These are phyloP conservation scores for Stachybotrys elegans DNA, from an alignment of 2,329 filamentous ascomycete species.

Conservation along the genomic window DNA sequence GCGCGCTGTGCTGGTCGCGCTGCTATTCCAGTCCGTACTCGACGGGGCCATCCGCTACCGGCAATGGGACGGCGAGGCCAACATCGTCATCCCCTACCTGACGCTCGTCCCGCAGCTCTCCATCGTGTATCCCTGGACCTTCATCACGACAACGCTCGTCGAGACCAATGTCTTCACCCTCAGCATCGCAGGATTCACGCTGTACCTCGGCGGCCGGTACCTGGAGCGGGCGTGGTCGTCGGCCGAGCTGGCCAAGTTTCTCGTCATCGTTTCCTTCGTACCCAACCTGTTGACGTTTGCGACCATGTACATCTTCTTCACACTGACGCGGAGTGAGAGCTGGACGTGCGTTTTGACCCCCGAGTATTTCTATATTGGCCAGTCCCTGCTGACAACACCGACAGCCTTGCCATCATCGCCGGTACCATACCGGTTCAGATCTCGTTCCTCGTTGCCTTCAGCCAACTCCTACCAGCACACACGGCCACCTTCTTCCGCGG, in stretches of 20 bases:
- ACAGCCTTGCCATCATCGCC: constrained; percentile 73
- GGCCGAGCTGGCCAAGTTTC: constrained; percentile 84
- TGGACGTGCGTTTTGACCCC: constrained; percentile 59
- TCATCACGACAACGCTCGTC: constrained; percentile 78
- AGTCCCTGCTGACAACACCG: constrained; percentile 7
- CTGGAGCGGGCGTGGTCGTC: constrained; percentile 95
- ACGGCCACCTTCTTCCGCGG: constrained; percentile 92
- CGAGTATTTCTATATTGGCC: constrained; percentile 1
- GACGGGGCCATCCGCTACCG: constrained; percentile 74
- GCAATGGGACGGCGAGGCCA: constrained; percentile 58
- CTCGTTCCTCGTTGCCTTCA: constrained; percentile 92
- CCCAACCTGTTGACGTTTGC: constrained; percentile 75
- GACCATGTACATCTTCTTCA: constrained; percentile 68
- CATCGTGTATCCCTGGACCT: constrained; percentile 88
- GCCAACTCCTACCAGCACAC: constrained; percentile 94
- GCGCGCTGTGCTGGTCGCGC: constrained; percentile 68
- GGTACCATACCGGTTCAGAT: constrained; percentile 88
- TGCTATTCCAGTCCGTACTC: constrained; percentile 74
- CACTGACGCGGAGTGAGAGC: constrained; percentile 59
- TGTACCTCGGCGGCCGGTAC: constrained; percentile 92
- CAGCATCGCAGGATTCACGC: constrained; percentile 66
- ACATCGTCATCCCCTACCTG: constrained; percentile 77
- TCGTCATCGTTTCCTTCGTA: constrained; percentile 69
- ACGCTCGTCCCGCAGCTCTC: constrained; percentile 80
- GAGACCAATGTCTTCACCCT: constrained; percentile 92